Evolutionary conservation across 352 stramenopile species (phyloP), one percentile per base, ranked within the genome.

Genomic region (Phytophthora ramorum): DNA sequence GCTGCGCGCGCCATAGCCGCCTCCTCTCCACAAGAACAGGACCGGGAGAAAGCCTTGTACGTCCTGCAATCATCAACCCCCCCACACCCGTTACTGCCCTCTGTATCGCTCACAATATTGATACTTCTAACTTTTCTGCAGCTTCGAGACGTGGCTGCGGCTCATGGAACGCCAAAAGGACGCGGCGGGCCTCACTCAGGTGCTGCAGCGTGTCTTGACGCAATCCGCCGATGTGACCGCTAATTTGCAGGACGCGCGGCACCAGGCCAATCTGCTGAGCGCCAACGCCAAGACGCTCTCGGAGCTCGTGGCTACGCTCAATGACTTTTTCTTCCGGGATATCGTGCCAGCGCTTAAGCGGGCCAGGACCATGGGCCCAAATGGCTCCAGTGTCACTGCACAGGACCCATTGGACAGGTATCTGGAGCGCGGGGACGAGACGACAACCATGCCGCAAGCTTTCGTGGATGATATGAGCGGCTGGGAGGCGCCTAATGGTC

Each of bases 381-480:
- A 26, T 10, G 35, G 3, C 2, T 28, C 7, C 19, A 47, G 2
- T 8, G 17, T n/a, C 2, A 40, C 12, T 38, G 19, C n/a, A 1
- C 20, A 67, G 17, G 57, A 83, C 64, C 51, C 63, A 6, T 16
- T 84, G 20, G 71, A 81, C 41, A 47, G 43, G 9, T 84, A 84
- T 37, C 51, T 81, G 52, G 44, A 68, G 38, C 51, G 57, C 20
- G 65, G 70, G 34, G 70, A 75, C 8, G 53, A 71, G 0, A 59
- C 41, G 2, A 24, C 10, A 7, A n/a, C 53, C 16, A 65, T 79
- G 37, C 40, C 75, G 8, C 63, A 71, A 40, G 43, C 22, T 19
- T 81, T 84, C 46, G 66, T 80, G 41, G 69, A 81, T 37, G 32
- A 73, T 20, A 73, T 84, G 51, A 69, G 66, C 28, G 73, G 70